phyloP scores from a whole-genome alignment of 495 filamentous ascomycete species.

The Neurospora cerealis region DNA sequence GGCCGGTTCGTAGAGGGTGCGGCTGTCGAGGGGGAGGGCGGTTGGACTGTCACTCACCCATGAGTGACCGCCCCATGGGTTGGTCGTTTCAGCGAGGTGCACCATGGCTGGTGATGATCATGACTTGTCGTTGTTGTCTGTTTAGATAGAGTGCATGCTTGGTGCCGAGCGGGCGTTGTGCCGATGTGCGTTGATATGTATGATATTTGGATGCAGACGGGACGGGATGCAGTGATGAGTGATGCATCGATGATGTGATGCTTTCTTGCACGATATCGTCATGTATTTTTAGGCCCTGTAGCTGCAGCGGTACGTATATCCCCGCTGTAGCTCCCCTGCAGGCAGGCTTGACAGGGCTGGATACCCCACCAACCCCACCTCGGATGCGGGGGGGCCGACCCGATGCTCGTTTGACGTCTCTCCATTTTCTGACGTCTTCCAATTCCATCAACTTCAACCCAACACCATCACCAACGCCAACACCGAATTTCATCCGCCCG shows the following conservation, averaged over 20 bases:
- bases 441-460: neutral
- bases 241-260: neutral
- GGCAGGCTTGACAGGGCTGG: neutral
- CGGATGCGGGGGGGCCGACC: neutral
- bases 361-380: neutral
- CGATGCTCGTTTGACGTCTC: neutral
- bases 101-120: slow-evolving; percentile 6
- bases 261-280: neutral
- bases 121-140: neutral
- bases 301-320: neutral
- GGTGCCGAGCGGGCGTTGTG: neutral
- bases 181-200: neutral
- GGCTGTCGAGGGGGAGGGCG: neutral
- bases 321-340: neutral
- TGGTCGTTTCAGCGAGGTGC: neutral
- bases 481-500: neutral
- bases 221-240: neutral
- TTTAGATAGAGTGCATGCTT: neutral
- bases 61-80: slow-evolving; percentile 7
- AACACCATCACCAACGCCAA: neutral
- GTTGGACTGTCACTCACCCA: neutral
- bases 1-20: neutral
- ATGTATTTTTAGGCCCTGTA: neutral
- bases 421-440: neutral
- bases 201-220: neutral